These are phyloP conservation scores for Ambrosiella beaveri DNA, from an alignment of 2,329 filamentous ascomycete species.

Conservation along the genomic window DNA sequence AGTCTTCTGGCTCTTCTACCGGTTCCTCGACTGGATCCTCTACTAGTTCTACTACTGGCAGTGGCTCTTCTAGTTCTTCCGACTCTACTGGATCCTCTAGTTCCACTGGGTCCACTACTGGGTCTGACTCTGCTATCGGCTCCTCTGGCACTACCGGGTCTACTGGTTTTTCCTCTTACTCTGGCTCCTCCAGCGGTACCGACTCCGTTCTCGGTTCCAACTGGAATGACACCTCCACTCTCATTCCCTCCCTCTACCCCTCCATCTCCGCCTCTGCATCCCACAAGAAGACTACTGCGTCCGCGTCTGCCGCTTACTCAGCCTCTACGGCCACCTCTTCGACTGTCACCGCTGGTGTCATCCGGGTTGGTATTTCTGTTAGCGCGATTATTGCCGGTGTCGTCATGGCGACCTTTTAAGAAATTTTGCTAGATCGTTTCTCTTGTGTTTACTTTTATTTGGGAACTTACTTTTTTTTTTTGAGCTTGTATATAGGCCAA, in stretches of 20 bases:
- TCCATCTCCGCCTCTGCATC: not conserved
- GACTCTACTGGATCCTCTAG: not conserved
- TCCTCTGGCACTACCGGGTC: not conserved
- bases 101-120: not conserved
- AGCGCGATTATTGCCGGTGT: not conserved
- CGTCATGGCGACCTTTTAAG: not conserved
- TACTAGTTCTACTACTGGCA: not conserved
- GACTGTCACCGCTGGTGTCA: not conserved
- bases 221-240: not conserved
- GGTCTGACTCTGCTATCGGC: not conserved
- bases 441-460: not conserved
- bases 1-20: slow-evolving; percentile 33
- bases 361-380: not conserved
- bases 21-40: not conserved
- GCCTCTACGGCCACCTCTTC: not conserved
- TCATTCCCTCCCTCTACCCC: not conserved
- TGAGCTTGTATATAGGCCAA: too few species aligned
- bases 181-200: not conserved
- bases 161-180: not conserved
- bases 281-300: not conserved
- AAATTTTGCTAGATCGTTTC: not conserved
- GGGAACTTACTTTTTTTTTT: too few species aligned
- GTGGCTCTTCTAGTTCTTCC: not conserved
- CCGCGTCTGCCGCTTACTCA: not conserved
- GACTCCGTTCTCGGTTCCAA: not conserved